A percentile compares a stretch with the other conserved stretches of the same genome.
Evolutionary conservation across 805 yeast genomes (phyloP).

Genomic region (Wickerhamiella azyma): DNA sequence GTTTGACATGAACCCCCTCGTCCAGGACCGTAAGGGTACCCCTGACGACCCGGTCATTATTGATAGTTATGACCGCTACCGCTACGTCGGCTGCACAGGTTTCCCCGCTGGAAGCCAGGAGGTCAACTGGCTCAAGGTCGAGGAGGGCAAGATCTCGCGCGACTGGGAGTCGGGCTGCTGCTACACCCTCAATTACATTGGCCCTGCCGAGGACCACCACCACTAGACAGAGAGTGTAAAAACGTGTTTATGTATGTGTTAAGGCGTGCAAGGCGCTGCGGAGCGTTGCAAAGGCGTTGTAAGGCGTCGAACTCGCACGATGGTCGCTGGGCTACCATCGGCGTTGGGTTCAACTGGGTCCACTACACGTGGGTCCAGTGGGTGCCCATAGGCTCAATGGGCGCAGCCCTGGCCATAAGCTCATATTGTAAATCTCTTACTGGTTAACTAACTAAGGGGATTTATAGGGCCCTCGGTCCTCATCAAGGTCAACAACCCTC

Average conservation of each 20-base stretch:
- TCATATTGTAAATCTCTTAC: no score
- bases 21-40: constrained; percentile 81
- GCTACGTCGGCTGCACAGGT: constrained; percentile 97
- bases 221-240: not conserved
- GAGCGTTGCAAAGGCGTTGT: no score
- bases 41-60: constrained; percentile 76
- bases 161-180: constrained; percentile 99
- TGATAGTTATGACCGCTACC: constrained; percentile 80
- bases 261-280: not conserved
- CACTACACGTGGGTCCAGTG: no score
- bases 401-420: no score
- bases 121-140: constrained; percentile 84
- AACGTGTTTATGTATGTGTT: not conserved
- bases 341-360: no score
- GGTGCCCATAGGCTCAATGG: no score
- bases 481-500: no score
- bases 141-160: constrained; percentile 70
- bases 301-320: no score
- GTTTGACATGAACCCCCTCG: constrained; percentile 72
- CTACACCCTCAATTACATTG: constrained; percentile 76
- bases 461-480: no score
- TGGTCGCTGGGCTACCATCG: no score
- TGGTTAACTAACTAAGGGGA: no score
- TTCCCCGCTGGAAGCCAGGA: constrained; percentile 86
- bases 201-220: constrained; percentile 44